Conservation (phyloP, 331 rosid species). For the Malus hybrid region DNA sequence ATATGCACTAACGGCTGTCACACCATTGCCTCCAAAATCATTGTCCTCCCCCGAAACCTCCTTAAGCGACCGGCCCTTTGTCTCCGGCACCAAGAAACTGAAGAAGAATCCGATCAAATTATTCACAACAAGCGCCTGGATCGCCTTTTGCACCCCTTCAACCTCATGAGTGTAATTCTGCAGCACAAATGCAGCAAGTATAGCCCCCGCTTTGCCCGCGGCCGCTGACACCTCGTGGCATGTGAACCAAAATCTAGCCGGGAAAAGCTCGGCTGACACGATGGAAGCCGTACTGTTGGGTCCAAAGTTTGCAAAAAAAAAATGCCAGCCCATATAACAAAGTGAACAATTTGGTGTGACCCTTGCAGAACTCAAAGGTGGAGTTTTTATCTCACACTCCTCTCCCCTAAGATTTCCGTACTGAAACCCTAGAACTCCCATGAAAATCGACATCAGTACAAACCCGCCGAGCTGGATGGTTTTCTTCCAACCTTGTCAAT, state of each 20-base stretch:
- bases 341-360: not conserved
- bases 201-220: conserved; percentile 18
- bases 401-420: not conserved
- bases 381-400: not conserved
- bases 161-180: conserved; percentile 19
- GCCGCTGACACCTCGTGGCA: conserved; percentile 16
- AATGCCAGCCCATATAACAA: conserved; percentile 1
- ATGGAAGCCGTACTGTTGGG: conserved; percentile 20
- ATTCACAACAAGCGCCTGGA: conserved; percentile 26
- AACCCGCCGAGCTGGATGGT: conserved; percentile 19
- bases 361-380: not conserved
- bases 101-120: conserved; percentile 40
- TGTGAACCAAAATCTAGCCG: conserved; percentile 3
- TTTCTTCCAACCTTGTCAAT: conserved; percentile 9
- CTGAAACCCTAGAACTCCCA: conserved; percentile 15
- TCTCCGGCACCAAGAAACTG: conserved; percentile 53
- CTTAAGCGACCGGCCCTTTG: conserved; percentile 40
- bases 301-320: conserved; percentile 19
- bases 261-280: conserved; percentile 15
- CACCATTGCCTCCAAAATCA: conserved; percentile 18
- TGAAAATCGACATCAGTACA: conserved; percentile 13
- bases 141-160: conserved; percentile 4
- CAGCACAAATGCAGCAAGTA: conserved; percentile 14
- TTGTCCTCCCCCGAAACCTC: conserved; percentile 50
- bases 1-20: not conserved